A percentile compares a stretch with the other conserved stretches of the same genome.
Evolutionary conservation across 768 basidiomycete species (phyloP).

Genomic region (Boletellus emodensis): DNA sequence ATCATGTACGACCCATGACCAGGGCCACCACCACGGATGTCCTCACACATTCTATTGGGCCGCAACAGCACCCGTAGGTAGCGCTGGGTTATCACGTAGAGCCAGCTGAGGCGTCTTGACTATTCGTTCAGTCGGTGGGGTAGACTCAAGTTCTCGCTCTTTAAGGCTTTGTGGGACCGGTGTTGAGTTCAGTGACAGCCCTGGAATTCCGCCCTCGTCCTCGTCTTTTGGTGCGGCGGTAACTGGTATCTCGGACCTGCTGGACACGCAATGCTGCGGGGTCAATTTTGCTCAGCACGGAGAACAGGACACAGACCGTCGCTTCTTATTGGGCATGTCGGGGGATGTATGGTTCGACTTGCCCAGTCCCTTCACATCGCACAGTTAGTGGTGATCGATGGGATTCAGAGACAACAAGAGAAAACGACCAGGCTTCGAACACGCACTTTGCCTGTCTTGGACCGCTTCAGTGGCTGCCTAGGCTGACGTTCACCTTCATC

Average conservation of each 20-base stretch:
- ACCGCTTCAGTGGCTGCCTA: conserved; percentile 66
- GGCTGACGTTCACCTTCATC: conserved; percentile 77
- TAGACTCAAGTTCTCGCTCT: conserved; percentile 33
- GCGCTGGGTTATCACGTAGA: conserved; percentile 56
- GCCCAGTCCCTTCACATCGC: conserved; percentile 48
- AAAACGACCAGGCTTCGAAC: conserved; percentile 12
- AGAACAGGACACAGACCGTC: conserved; percentile 56
- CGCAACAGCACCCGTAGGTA: conserved; percentile 43
- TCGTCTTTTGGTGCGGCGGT: conserved; percentile 32
- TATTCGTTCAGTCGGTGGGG: conserved; percentile 39
- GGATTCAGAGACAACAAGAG: conserved; percentile 10
- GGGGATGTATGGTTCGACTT: conserved; percentile 61
- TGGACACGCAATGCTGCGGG: conserved; percentile 28
- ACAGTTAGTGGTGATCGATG: conserved; percentile 27
- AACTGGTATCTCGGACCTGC: conserved; percentile 40
- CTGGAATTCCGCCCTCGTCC: conserved; percentile 37
- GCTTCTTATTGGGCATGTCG: conserved; percentile 76
- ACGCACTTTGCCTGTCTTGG: conserved; percentile 59
- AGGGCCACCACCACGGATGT: background rate
- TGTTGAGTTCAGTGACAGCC: conserved; percentile 29
- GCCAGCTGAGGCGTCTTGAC: conserved; percentile 60
- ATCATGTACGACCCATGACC: conserved; percentile 1
- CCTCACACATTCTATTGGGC: conserved; percentile 25
- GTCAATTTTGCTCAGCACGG: conserved; percentile 18
- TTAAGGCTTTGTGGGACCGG: conserved; percentile 34